phyloP scores from a whole-genome alignment of 1,284 basidiomycete genomes.

The Trametes polyzona region DNA sequence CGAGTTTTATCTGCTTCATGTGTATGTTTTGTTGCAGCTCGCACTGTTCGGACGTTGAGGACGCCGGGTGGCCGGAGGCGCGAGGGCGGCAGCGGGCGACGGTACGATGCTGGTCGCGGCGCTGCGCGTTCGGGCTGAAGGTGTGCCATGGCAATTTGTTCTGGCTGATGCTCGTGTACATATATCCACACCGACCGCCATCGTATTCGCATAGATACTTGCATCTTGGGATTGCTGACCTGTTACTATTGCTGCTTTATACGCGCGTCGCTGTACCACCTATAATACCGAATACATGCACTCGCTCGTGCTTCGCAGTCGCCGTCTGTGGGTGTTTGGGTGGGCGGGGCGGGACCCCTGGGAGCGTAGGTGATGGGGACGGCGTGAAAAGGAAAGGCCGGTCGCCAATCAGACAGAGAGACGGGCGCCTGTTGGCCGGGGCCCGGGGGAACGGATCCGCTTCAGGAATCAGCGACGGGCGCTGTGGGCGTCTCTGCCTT shows the following conservation, averaged over 20 bases:
- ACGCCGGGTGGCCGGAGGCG: neutral
- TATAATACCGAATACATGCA: neutral
- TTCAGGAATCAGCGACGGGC: neutral
- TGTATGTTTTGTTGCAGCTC: constrained; percentile 47
- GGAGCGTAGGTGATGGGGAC: constrained; percentile 2
- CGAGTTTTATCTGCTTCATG: constrained; percentile 53
- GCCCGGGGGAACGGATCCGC: constrained; percentile 10
- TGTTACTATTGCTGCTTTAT: neutral
- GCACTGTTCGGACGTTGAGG: constrained; percentile 23
- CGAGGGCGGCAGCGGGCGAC: neutral
- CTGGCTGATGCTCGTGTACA: constrained; percentile 4
- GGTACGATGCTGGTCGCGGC: neutral
- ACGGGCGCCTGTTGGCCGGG: constrained; percentile 6
- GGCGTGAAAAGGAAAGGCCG: constrained; percentile 7
- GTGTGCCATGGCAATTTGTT: constrained; percentile 17
- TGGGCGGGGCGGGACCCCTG: neutral
- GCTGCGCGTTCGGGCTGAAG: neutral
- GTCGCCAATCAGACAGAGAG: constrained; percentile 19
- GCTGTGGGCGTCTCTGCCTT: neutral
- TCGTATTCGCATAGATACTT: constrained; percentile 4
- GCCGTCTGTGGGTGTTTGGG: neutral
- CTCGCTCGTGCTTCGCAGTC: neutral
- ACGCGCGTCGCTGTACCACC: constrained; percentile 4
- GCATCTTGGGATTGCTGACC: neutral
- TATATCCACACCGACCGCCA: neutral